Conservation (phyloP, 257 asterid species). For the Nicotiana otophora region DNA sequence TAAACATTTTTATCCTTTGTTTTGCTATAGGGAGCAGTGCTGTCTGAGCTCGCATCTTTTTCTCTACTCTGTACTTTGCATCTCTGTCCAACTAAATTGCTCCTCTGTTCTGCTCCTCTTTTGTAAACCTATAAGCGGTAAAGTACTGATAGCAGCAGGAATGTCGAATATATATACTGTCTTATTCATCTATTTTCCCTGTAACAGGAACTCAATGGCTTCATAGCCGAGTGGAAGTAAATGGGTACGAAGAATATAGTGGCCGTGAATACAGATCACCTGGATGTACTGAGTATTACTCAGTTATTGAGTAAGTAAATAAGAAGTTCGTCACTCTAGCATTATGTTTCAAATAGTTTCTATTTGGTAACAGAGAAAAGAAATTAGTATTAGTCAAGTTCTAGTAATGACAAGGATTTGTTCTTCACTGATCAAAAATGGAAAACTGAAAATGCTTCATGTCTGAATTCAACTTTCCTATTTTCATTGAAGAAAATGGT, state of each 20-base stretch:
- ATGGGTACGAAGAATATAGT: constrained; percentile 92
- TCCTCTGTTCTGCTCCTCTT: not conserved
- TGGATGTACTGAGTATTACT: constrained; percentile 87
- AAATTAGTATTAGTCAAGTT: not conserved
- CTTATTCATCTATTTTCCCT: constrained; percentile 11
- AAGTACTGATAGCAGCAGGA: not conserved
- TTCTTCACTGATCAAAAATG: not conserved
- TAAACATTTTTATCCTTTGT: not conserved
- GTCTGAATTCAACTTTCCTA: not conserved
- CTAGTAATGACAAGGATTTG: not conserved
- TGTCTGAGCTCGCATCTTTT: not conserved
- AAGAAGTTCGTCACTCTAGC: not conserved
- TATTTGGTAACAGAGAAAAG: not conserved
- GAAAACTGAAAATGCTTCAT: not conserved
- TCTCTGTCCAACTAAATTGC: not conserved
- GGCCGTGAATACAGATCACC: constrained; percentile 80
- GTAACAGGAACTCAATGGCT: constrained; percentile 93
- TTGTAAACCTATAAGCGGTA: not conserved
- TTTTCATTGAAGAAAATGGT: not conserved
- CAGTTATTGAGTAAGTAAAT: constrained; percentile 66
- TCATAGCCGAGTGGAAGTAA: constrained; percentile 77
- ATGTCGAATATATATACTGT: not conserved
- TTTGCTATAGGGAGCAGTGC: not conserved
- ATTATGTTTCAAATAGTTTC: not conserved
- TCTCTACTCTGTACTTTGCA: not conserved